Evolutionary conservation across 1,139 yeast species (phyloP), one percentile per base, ranked within the genome.

Genomic region (Pichia terricola): DNA sequence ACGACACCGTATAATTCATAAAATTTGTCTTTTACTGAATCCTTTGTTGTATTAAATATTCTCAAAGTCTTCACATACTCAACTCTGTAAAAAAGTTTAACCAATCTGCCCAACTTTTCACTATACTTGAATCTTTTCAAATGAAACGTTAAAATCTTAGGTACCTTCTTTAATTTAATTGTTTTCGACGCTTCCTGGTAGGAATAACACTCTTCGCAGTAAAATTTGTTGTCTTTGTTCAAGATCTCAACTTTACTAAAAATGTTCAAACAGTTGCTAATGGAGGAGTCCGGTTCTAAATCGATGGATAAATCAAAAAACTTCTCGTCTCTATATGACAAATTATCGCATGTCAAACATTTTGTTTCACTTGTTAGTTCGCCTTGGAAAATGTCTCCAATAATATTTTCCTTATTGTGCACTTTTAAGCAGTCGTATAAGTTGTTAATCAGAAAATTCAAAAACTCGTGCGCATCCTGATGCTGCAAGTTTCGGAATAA

Each of bases 381-480:
- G 0, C 98, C 98, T 61, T 86, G 94, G 60, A 91, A 91, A 28
- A 88, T 66, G 30, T 77, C 75, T 44, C 78, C 82, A 47, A 91
- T 73, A 51, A 43, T 45, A 61, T 74, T 49, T 28, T 39, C 47
- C 35, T 40, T 42, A 32, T 44, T 35, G 9, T 43, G 45, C 39
- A 45, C 26, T n/a, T 40, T 25, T 28, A 43, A 5, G 35, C 40
- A 45, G 53, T 91, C 98, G 46, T 88, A 78, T 31, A 86, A 76
- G 52, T 81, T 85, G 62, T 91, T 91, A 43, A 91, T 70, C 52
- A 89, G 63, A 57, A 86, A 89, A 61, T 89, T 89, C 59, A 88
- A 73, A 62, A 91, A 91, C 62, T 91, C 98, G 63, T 91, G 98
- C 3, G 98, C 96, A 68, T 91, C 98, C 60, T 91, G 98, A 62